Base-by-base conservation (phyloP, 2,329 filamentous ascomycete species). In the Aspergillaceae sp. region DNA sequence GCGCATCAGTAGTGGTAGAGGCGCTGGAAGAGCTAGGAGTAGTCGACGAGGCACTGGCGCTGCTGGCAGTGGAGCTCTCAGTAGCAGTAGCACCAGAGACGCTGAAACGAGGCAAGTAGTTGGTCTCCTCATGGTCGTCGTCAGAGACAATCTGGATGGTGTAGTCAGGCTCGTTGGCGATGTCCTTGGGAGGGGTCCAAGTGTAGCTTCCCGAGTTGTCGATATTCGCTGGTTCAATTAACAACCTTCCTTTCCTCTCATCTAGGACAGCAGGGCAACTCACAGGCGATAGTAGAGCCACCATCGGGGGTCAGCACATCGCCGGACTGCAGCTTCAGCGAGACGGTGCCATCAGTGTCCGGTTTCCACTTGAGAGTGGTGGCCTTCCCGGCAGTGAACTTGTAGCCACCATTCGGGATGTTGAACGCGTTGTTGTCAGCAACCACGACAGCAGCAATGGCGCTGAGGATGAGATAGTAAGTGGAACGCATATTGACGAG, bases 71-170 rank as follows among this genome's bases (percentile, higher is more conserved):
- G 35, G 60, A 61, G 19, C 61, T 55, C n/a, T 68, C 58, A 41
- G 60, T 53, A 49, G 52, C 71, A 47, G 68, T 70, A 50, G 65
- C 64, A 50, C 70, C 73, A 8, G 71, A 56, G 46, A 79, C 65
- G 34, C 68, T 64, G 63, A 79, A 79, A 49, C 68, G 69, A 5
- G 73, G 71, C 33, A 71, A 72, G 68, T 74, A 79, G 69, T 79
- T 79, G 60, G 63, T 65, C 49, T 70, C 56, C 42, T 44, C 48
- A 6, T 64, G 42, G 62, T 78, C 56, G 5, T 53, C 52, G 53
- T 76, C 74, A 53, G 67, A 63, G 57, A 76, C 62, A 56, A 79
- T 79, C 57, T 76, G 66, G 51, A 79, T 63, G 47, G 74, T 73
- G 68, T 78, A 79, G 58, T 73, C 67, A 35, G 62, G 61, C 52